phyloP scores from a whole-genome alignment of 2,329 filamentous ascomycete genomes.

The Madurella mycetomatis region DNA sequence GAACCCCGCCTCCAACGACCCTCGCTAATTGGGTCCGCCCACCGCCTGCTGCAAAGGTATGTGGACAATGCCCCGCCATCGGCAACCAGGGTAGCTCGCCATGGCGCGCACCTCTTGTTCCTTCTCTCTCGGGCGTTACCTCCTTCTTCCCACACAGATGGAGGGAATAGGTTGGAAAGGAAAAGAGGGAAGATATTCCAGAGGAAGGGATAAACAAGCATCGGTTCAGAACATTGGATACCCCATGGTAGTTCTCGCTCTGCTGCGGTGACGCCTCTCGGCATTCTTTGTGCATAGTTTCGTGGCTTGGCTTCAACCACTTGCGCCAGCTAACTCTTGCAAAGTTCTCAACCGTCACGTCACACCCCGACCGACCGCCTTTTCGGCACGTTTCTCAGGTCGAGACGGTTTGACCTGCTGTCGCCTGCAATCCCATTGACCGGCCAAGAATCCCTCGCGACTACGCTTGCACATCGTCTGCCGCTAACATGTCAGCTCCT shows the following conservation, averaged over 20 bases:
- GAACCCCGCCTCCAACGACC: slow-evolving; percentile 15
- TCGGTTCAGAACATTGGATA: not conserved
- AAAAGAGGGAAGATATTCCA: not conserved
- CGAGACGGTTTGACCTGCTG: not conserved
- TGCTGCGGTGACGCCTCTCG: slow-evolving; percentile 3
- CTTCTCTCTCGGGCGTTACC: slow-evolving; percentile 13
- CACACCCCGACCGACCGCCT: not conserved
- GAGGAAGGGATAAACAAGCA: not conserved
- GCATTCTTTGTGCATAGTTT: not conserved
- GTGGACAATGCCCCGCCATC: slow-evolving; percentile 24
- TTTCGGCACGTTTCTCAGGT: not conserved
- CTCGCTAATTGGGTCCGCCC: slow-evolving; percentile 21
- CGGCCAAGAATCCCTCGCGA: slow-evolving; percentile 1
- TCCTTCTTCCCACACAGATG: slow-evolving; percentile 12
- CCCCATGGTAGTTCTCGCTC: not conserved
- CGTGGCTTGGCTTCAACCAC: slow-evolving; percentile 1
- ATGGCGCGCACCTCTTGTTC: slow-evolving; percentile 20
- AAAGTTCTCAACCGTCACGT: not conserved
- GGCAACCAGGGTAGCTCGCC: slow-evolving; percentile 12
- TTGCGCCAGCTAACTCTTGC: not conserved
- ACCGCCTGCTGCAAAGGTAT: slow-evolving; percentile 24
- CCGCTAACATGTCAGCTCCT: slow-evolving; percentile 53
- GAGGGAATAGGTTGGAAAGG: not conserved
- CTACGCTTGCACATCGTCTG: slow-evolving; percentile 14
- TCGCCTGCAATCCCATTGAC: slow-evolving; percentile 1